Conservation (phyloP, 2,329 filamentous ascomycete species). For the Lecanoromycetidae sp. region DNA sequence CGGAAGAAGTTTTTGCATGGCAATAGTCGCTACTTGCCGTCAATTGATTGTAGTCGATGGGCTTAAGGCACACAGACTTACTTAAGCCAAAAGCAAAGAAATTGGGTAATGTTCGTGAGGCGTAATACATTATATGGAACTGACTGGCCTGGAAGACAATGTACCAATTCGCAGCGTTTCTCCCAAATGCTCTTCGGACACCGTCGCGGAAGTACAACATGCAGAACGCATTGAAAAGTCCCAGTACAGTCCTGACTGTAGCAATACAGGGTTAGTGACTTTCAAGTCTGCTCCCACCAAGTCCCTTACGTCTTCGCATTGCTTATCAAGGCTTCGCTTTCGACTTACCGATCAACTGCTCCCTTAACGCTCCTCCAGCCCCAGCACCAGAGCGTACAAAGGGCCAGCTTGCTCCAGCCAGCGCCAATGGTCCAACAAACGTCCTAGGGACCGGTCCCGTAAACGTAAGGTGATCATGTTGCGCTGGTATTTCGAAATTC, state of each 20-base stretch:
- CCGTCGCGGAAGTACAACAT: constrained; percentile 54
- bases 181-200: constrained; percentile 57
- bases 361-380: constrained; percentile 45
- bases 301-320: background rate
- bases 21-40: constrained; percentile 8
- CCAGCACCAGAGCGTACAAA: constrained; percentile 46
- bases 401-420: constrained; percentile 62
- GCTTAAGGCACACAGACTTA: constrained; percentile 29
- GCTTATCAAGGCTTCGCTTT: background rate
- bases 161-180: constrained; percentile 63
- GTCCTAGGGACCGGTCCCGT: constrained; percentile 84
- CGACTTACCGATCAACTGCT: constrained; percentile 43
- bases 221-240: constrained; percentile 58
- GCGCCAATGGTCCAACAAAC: constrained; percentile 67
- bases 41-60: background rate
- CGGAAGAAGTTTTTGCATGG: constrained; percentile 20
- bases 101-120: constrained; percentile 82
- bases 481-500: constrained; percentile 42
- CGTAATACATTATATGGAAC: constrained; percentile 89
- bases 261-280: background rate
- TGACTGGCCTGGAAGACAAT: constrained; percentile 64
- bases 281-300: background rate
- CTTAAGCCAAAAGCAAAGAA: constrained; percentile 88
- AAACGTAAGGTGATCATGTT: constrained; percentile 85
- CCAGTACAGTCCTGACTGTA: constrained; percentile 62